These are phyloP conservation scores for Irpex sp. DNA, from an alignment of 1,284 basidiomycete genomes.

Conservation along the genomic window DNA sequence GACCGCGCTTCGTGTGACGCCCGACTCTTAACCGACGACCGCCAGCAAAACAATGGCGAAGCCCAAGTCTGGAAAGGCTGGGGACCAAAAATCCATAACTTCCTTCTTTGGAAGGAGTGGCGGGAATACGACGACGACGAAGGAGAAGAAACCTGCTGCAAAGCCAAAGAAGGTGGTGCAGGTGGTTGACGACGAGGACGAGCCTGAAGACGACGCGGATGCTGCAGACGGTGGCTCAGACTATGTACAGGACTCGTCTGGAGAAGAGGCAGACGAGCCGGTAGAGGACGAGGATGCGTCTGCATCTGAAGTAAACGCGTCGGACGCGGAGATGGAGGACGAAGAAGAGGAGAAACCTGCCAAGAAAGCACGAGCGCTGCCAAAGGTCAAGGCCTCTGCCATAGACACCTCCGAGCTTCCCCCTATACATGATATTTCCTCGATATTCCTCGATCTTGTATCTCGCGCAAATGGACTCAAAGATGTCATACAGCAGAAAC, in stretches of 20 bases:
- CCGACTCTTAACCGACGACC: conserved; percentile 6
- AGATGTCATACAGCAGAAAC: conserved; percentile 54
- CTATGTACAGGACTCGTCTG: conserved; percentile 17
- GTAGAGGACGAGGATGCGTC: conserved; percentile 17
- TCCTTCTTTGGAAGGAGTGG: conserved; percentile 44
- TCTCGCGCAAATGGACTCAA: conserved; percentile 62
- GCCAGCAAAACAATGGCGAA: conserved; percentile 40
- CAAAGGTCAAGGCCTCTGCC: conserved; percentile 21
- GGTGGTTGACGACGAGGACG: conserved; percentile 22
- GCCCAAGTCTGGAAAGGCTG: conserved; percentile 19
- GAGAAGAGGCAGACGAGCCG: conserved; percentile 15
- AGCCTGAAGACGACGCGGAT: conserved; percentile 18
- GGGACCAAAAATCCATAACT: conserved; percentile 46
- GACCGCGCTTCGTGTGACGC: conserved; percentile 8
- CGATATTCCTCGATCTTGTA: conserved; percentile 85
- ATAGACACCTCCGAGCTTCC: conserved; percentile 61
- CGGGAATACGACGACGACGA: conserved; percentile 17
- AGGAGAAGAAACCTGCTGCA: conserved; percentile 11
- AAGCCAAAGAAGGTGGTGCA: conserved; percentile 8
- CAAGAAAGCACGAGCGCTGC: neutral
- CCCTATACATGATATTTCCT: conserved; percentile 77
- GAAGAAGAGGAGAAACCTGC: conserved; percentile 5
- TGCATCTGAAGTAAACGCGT: conserved; percentile 12
- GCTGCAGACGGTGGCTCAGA: conserved; percentile 12
- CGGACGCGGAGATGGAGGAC: conserved; percentile 13